Percentiles rank a stretch among this genome's conserved stretches.
Conservation (phyloP, 805 yeast species). For the Jamesozyma jinghongensis region DNA sequence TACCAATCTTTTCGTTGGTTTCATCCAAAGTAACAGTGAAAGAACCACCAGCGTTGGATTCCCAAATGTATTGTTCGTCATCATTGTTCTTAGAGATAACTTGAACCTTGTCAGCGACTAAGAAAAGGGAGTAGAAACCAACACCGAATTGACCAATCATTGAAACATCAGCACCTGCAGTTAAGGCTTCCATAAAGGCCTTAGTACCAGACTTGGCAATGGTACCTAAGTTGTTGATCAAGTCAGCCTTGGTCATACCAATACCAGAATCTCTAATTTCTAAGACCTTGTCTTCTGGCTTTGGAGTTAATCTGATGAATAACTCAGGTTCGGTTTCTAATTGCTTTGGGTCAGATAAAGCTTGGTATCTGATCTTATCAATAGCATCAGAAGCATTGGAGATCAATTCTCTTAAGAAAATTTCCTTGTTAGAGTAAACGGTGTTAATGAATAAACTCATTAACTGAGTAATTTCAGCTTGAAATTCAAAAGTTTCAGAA, state of each 20-base stretch:
- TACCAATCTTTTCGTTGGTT: slow-evolving; percentile 71
- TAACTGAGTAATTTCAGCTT: slow-evolving; percentile 99
- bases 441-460: slow-evolving; percentile 99
- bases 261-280: slow-evolving; percentile 99
- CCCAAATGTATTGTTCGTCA: slow-evolving; percentile 99
- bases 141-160: slow-evolving; percentile 99
- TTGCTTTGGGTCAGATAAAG: slow-evolving; percentile 82
- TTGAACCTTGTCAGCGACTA: slow-evolving; percentile 98
- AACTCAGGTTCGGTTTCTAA: slow-evolving; percentile 93
- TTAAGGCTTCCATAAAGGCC: slow-evolving; percentile 98
- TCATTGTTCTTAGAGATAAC: slow-evolving; percentile 98
- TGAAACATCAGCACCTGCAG: slow-evolving; percentile 99
- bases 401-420: slow-evolving; percentile 96
- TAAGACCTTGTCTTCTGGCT: slow-evolving; percentile 84
- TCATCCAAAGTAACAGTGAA: slow-evolving; percentile 92
- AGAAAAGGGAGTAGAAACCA: slow-evolving; percentile 98
- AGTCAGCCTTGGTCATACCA: slow-evolving; percentile 99
- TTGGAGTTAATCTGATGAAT: slow-evolving; percentile 95
- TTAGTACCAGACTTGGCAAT: slow-evolving; percentile 99
- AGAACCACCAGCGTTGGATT: slow-evolving; percentile 99
- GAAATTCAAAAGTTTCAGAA: slow-evolving; percentile 87
- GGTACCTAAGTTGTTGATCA: slow-evolving; percentile 98
- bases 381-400: slow-evolving; percentile 99
- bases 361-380: slow-evolving; percentile 96
- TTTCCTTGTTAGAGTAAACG: slow-evolving; percentile 98